Evolutionary conservation across 2,329 filamentous ascomycete genomes (phyloP).

Genomic region (Penicillium sp.): DNA sequence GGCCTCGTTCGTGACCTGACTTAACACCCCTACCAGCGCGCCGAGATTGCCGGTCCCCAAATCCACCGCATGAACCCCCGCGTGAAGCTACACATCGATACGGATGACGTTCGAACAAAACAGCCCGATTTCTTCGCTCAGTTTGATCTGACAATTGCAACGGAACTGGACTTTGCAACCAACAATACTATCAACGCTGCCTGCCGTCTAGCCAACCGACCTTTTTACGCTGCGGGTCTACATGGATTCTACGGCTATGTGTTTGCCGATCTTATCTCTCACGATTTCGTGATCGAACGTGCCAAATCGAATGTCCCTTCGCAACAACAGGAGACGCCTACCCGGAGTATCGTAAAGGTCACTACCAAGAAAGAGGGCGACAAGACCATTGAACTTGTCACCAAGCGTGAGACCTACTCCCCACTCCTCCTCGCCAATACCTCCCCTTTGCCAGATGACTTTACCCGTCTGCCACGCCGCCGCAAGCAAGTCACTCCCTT

Average conservation of each 20-base stretch:
- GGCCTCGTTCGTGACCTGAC: not conserved
- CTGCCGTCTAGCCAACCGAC: conserved; percentile 74
- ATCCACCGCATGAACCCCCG: conserved; percentile 88
- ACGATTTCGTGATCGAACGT: conserved; percentile 87
- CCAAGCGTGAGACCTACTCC: conserved; percentile 88
- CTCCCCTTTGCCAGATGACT: conserved; percentile 73
- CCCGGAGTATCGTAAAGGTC: conserved; percentile 73
- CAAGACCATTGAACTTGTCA: conserved; percentile 81
- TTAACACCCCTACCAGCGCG: conserved; percentile 59
- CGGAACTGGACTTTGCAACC: conserved; percentile 76
- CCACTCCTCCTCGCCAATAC: conserved; percentile 85
- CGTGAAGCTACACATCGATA: conserved; percentile 74
- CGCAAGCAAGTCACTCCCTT: conserved; percentile 77
- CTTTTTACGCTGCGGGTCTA: conserved; percentile 86
- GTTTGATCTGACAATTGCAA: conserved; percentile 88
- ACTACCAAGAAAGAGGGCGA: conserved; percentile 71
- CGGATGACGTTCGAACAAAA: conserved; percentile 68
- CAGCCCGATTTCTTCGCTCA: conserved; percentile 73
- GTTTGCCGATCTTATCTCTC: conserved; percentile 88
- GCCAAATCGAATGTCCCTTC: conserved; percentile 74
- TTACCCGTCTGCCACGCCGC: conserved; percentile 69
- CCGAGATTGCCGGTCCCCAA: conserved; percentile 75
- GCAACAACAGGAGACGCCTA: conserved; percentile 71
- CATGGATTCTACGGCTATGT: conserved; percentile 95
- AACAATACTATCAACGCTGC: conserved; percentile 83